These are phyloP conservation scores for Hortiboletus flavorubellus DNA, from an alignment of 768 basidiomycete genomes.

Conservation along the genomic window DNA sequence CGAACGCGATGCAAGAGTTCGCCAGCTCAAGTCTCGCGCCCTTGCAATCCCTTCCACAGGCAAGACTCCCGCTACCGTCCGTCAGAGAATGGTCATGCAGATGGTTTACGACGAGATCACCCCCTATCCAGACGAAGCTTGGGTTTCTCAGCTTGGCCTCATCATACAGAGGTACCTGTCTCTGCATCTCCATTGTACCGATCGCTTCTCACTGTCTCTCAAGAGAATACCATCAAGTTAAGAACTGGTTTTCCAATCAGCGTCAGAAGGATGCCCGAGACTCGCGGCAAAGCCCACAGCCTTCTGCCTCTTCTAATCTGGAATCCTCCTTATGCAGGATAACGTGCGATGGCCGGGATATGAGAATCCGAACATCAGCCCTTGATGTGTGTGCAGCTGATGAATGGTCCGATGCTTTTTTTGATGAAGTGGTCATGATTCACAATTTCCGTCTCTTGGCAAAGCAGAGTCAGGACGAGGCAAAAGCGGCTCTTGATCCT, in stretches of 20 bases:
- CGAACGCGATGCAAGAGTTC: conserved; percentile 31
- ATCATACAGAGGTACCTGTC: conserved; percentile 48
- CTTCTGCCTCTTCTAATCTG: conserved; percentile 30
- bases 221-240: conserved; percentile 59
- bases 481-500: conserved; percentile 27
- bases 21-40: conserved; percentile 31
- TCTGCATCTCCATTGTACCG: not conserved
- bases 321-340: conserved; percentile 36
- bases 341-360: conserved; percentile 35
- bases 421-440: conserved; percentile 60
- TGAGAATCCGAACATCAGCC: conserved; percentile 49
- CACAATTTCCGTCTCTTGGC: conserved; percentile 45
- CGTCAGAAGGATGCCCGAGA: conserved; percentile 46
- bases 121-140: conserved; percentile 59
- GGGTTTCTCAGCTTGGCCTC: conserved; percentile 57
- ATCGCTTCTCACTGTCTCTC: conserved; percentile 3
- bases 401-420: conserved; percentile 60
- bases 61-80: conserved; percentile 49
- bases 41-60: conserved; percentile 33
- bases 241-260: conserved; percentile 68
- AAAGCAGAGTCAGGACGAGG: conserved; percentile 36
- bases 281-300: conserved; percentile 34
- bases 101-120: conserved; percentile 67
- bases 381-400: conserved; percentile 40
- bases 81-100: conserved; percentile 54